phyloP scores from a whole-genome alignment of 2,329 filamentous ascomycete genomes.

The Sphaerulina vaccinii region DNA sequence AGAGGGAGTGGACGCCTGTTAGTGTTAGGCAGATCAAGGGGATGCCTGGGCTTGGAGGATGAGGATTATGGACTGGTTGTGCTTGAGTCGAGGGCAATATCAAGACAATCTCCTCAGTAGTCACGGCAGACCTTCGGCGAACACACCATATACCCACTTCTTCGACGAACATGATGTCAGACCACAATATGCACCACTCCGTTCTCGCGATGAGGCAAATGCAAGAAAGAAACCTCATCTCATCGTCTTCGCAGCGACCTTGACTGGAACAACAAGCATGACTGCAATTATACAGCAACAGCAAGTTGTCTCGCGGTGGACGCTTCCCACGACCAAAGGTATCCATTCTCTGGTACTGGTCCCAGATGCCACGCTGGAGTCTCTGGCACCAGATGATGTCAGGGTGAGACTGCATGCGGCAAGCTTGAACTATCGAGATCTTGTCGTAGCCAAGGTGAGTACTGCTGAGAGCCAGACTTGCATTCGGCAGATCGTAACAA shows the following conservation, averaged over 20 bases:
- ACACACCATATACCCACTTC: neutral
- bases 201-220: neutral
- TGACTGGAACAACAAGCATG: neutral
- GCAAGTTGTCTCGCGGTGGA: neutral
- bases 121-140: neutral
- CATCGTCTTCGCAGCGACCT: no score
- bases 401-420: slow-evolving; percentile 37
- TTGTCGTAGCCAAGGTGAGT: slow-evolving; percentile 42
- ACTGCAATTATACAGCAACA: neutral
- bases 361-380: slow-evolving; percentile 21
- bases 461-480: neutral
- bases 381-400: slow-evolving; percentile 22
- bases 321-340: slow-evolving; percentile 12
- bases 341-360: slow-evolving; percentile 20
- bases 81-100: no score
- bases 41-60: no score
- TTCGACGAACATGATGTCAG: neutral
- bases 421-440: slow-evolving; percentile 46
- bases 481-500: neutral
- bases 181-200: neutral
- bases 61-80: no score
- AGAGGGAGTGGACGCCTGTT: no score
- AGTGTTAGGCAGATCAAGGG: no score
- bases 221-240: neutral
- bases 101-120: neutral